Conservation (phyloP, 2,329 filamentous ascomycete genomes). For the Colletotrichum spaethianum region DNA sequence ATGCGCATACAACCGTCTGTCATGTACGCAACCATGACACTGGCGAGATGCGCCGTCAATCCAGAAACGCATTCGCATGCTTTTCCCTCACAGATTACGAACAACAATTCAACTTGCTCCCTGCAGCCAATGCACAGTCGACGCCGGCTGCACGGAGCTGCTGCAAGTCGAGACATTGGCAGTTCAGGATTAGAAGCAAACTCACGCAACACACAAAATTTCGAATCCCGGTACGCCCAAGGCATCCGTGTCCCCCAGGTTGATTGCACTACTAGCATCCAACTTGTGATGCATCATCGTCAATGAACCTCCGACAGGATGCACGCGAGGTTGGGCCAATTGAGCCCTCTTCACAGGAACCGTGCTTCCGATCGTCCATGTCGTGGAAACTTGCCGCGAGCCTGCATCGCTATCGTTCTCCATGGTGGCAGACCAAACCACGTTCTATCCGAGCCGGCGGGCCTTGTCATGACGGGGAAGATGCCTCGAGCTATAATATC, state of each 20-base stretch:
- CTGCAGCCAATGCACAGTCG: background rate
- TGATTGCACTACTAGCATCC: background rate
- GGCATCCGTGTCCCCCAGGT: background rate
- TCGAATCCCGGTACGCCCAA: background rate
- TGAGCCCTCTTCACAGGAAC: background rate
- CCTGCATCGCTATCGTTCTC: background rate
- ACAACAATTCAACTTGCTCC: background rate
- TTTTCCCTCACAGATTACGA: background rate
- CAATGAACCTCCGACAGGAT: background rate
- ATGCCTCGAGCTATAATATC: background rate
- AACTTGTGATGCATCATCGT: background rate
- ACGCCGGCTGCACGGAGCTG: background rate
- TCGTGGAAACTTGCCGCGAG: background rate
- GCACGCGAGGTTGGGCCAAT: background rate
- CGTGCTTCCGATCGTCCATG: background rate
- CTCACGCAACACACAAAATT: background rate
- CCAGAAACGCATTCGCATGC: background rate
- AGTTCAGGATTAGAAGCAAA: background rate
- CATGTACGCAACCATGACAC: background rate
- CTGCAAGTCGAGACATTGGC: background rate
- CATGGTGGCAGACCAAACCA: background rate
- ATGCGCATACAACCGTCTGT: background rate
- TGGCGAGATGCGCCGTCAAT: background rate
- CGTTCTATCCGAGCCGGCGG: conserved; percentile 8
- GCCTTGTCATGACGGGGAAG: conserved; percentile 1